A percentile compares a stretch with the other conserved stretches of the same genome.
Evolutionary conservation across 805 yeast genomes (phyloP).

Genomic region (Candida maesae): DNA sequence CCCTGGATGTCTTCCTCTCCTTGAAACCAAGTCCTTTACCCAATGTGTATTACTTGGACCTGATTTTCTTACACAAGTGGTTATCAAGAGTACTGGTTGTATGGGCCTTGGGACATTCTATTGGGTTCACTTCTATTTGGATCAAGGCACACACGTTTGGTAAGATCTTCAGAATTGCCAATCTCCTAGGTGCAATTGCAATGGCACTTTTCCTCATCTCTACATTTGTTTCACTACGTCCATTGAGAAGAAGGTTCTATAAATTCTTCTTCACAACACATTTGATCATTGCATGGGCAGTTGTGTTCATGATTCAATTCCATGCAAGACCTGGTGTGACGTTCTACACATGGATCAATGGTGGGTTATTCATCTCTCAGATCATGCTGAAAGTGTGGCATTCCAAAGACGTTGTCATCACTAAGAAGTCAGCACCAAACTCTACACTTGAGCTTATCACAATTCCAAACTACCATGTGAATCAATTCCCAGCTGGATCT

Average conservation of each 20-base stretch:
- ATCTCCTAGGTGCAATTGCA: slow-evolving; percentile 51
- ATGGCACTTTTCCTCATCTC: slow-evolving; percentile 35
- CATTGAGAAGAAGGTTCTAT: slow-evolving; percentile 48
- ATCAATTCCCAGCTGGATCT: slow-evolving; percentile 45
- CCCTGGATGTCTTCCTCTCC: slow-evolving; percentile 53
- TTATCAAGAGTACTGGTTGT: slow-evolving; percentile 52
- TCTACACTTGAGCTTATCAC: slow-evolving; percentile 26
- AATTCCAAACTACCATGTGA: slow-evolving; percentile 17
- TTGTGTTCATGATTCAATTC: slow-evolving; percentile 42
- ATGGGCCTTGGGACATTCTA: slow-evolving; percentile 45
- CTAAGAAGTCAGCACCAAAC: slow-evolving; percentile 16
- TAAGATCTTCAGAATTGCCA: slow-evolving; percentile 36
- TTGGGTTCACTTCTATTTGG: slow-evolving; percentile 54
- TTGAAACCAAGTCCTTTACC: slow-evolving; percentile 52
- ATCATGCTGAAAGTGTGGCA: slow-evolving; percentile 31
- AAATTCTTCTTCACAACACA: slow-evolving; percentile 54
- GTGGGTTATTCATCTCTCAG: slow-evolving; percentile 35
- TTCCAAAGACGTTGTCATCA: slow-evolving; percentile 17
- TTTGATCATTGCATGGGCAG: slow-evolving; percentile 43
- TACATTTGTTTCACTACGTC: slow-evolving; percentile 42
- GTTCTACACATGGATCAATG: slow-evolving; percentile 29
- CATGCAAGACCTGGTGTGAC: slow-evolving; percentile 74
- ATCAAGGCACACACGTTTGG: slow-evolving; percentile 30
- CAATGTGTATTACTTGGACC: slow-evolving; percentile 47
- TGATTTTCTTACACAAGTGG: slow-evolving; percentile 67